Base-by-base conservation (phyloP, 2,329 filamentous ascomycete species). In the Verticillium albo-atrum region DNA sequence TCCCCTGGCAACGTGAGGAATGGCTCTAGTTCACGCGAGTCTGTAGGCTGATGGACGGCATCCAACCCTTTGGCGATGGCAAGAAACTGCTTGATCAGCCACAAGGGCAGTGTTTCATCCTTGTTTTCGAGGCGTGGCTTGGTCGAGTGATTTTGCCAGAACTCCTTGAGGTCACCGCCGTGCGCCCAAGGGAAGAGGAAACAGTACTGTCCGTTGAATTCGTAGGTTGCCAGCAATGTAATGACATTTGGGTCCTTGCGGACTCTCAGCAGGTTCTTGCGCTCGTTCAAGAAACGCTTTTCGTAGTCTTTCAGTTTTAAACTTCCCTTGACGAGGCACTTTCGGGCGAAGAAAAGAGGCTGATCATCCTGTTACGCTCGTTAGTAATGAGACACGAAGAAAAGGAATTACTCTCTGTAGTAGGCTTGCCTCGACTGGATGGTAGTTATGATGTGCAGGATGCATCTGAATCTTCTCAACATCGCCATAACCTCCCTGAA, bases 141-240 rank as follows among this genome's bases (percentile, higher is more conserved):
- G 27, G 20, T 35, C 3, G 28, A 60, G 61, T 60, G 61, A 1
- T 53, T 47, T 54, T 58, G 34, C 61, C 61, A 64, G 23, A 58
- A 64, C n/a, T 15, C 35, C 1, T 56, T 53, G 28, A 47, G 56
- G 10, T 62, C 47, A 27, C 56, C 55, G 26, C 59, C 57, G 35
- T 63, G 37, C 3, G 61, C 61, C 63, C 64, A 65, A 30, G 64
- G 63, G 35, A 64, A 64, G 3, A 65, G 61, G 27, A 63, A 42
- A 34, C 56, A 63, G 26, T 42, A 64, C 6, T 55, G 57, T 6
- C 28, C 32, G 9, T 53, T 59, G 27, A 60, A 56, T 3, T 47
- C 58, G n/a, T 62, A 65, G 3, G 61, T 63, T 12, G 61, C 59
- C 15, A 64, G 52, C 27, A 63, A 50, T 9, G 54, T 61, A 55